Evolutionary conservation across 2,329 filamentous ascomycete genomes (phyloP).

Genomic region (Sporothrix brunneoviolacea): DNA sequence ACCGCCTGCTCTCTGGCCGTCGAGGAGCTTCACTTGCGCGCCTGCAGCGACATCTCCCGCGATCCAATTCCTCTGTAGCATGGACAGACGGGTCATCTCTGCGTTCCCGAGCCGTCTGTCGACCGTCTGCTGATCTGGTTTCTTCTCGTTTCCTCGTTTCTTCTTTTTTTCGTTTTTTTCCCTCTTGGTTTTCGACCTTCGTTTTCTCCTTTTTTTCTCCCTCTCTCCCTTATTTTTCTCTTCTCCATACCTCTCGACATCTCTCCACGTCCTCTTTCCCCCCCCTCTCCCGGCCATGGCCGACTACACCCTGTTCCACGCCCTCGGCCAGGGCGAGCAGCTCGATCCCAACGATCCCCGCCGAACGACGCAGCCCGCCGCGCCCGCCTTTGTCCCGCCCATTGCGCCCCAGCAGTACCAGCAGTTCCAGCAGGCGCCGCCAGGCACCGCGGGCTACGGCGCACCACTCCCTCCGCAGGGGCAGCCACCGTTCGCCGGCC

Average conservation of each 20-base stretch:
- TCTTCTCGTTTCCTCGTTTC: neutral
- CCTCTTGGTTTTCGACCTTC: neutral
- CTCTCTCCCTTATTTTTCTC: neutral
- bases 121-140: slow-evolving; percentile 4
- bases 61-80: slow-evolving; percentile 5
- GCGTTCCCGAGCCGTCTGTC: neutral
- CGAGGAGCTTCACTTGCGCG: neutral
- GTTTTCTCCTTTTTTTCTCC: neutral
- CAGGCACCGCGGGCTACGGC: slow-evolving; percentile 28
- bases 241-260: neutral
- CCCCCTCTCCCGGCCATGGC: slow-evolving; percentile 21
- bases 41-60: neutral
- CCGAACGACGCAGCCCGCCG: slow-evolving; percentile 35
- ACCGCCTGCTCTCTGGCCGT: slow-evolving; percentile 1
- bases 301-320: slow-evolving; percentile 46
- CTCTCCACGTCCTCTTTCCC: neutral
- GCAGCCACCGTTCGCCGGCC: slow-evolving; percentile 34
- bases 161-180: neutral
- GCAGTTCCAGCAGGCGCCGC: slow-evolving; percentile 25
- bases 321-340: slow-evolving; percentile 43
- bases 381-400: slow-evolving; percentile 45
- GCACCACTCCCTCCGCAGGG: slow-evolving; percentile 25
- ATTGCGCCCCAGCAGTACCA: slow-evolving; percentile 49
- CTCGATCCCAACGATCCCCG: slow-evolving; percentile 47
- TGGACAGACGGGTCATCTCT: slow-evolving; percentile 8